A percentile compares a stretch with the other conserved stretches of the same genome.
Conservation (phyloP, 768 basidiomycete species). For the Scleroderma bovista region DNA sequence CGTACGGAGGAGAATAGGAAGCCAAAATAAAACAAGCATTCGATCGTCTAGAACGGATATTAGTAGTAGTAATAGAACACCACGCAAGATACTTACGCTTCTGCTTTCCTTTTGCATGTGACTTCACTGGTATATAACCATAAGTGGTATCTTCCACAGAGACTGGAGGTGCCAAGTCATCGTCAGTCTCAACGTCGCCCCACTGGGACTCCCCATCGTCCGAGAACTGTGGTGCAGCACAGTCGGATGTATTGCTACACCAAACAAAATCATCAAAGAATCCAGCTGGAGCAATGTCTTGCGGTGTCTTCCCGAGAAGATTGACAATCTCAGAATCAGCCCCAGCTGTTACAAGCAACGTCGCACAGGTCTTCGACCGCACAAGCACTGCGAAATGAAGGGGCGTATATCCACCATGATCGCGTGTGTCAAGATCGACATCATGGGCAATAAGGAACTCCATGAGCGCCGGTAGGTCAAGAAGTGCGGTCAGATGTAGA, state of each 20-base stretch:
- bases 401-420: slow-evolving; percentile 87
- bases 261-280: slow-evolving; percentile 38
- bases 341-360: slow-evolving; percentile 68
- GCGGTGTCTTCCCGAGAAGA: slow-evolving; percentile 61
- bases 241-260: slow-evolving; percentile 9
- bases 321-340: slow-evolving; percentile 78
- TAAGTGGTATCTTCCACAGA: slow-evolving; percentile 37
- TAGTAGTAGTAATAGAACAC: not conserved
- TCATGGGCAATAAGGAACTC: slow-evolving; percentile 65
- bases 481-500: slow-evolving; percentile 79
- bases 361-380: slow-evolving; percentile 57
- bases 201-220: slow-evolving; percentile 57
- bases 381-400: slow-evolving; percentile 78
- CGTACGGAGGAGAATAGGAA: slow-evolving; percentile 77
- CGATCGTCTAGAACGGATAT: slow-evolving; percentile 55
- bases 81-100: slow-evolving; percentile 48
- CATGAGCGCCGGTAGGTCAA: slow-evolving; percentile 68
- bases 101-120: slow-evolving; percentile 45
- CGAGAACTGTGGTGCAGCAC: slow-evolving; percentile 21
- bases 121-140: slow-evolving; percentile 52
- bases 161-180: slow-evolving; percentile 33
- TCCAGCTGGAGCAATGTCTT: slow-evolving; percentile 47
- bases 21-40: slow-evolving; percentile 83
- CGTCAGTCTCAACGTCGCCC: slow-evolving; percentile 69
- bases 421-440: slow-evolving; percentile 78